These are phyloP conservation scores for Coniochaeta prunicola DNA, from an alignment of 2,329 filamentous ascomycete genomes.

Conservation along the genomic window DNA sequence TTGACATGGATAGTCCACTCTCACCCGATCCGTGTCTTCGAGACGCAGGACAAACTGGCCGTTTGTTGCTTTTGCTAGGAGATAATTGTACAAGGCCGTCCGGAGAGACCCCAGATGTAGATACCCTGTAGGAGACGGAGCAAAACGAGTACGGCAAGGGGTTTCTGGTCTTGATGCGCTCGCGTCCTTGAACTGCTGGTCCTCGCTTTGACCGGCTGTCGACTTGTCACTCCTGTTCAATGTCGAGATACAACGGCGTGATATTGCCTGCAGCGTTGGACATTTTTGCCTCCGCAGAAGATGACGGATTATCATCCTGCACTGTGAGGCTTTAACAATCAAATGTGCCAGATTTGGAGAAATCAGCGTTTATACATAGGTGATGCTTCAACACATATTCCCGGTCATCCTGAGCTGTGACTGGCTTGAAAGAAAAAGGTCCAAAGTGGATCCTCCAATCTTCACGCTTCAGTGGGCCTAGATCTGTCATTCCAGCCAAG, in stretches of 20 bases:
- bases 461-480: neutral
- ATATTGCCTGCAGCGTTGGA: neutral
- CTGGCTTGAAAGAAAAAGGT: no score
- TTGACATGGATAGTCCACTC: conserved; percentile 11
- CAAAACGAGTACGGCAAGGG: conserved; percentile 77
- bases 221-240: conserved; percentile 4
- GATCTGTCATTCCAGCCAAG: neutral
- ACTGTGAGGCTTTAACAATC: neutral
- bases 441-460: neutral
- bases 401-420: neutral
- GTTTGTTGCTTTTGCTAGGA: conserved; percentile 79
- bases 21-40: conserved; percentile 90
- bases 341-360: neutral
- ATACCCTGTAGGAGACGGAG: conserved; percentile 90
- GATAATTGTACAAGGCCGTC: conserved; percentile 91
- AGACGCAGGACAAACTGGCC: conserved; percentile 88
- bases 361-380: neutral
- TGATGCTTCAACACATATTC: no score
- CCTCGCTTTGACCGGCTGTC: conserved; percentile 3
- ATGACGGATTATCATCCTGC: neutral
- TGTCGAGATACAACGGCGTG: neutral
- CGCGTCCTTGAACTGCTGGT: neutral
- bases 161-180: conserved; percentile 34
- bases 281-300: neutral
- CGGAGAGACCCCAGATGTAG: conserved; percentile 86